Conservation (phyloP, 768 basidiomycete genomes). For the Suillus subaureus region DNA sequence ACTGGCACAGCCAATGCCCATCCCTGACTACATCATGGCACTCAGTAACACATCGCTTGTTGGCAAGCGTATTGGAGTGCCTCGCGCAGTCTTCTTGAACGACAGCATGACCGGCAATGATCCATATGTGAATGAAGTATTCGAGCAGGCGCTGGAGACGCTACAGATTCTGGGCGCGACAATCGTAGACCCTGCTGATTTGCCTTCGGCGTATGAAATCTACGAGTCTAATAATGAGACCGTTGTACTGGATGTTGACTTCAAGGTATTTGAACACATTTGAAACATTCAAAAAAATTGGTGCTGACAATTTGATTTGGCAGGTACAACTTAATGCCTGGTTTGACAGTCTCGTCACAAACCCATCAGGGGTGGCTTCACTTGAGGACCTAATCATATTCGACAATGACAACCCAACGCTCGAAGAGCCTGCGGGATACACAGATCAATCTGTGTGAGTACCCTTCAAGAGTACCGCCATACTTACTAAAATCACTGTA, state of each 20-base stretch:
- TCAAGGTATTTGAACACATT: conserved; percentile 48
- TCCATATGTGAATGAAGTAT: conserved; percentile 36
- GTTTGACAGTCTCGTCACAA: conserved; percentile 45
- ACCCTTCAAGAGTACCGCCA: background rate
- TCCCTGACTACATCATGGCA: conserved; percentile 60
- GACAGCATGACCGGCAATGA: conserved; percentile 29
- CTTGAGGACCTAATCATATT: conserved; percentile 62
- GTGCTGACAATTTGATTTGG: background rate
- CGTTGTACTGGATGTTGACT: conserved; percentile 55
- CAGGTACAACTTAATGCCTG: conserved; percentile 59
- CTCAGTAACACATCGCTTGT: conserved; percentile 48
- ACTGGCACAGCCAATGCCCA: conserved; percentile 47
- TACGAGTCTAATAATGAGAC: conserved; percentile 53
- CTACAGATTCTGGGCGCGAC: conserved; percentile 44
- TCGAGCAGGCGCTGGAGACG: conserved; percentile 42
- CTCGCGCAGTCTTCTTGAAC: conserved; percentile 39
- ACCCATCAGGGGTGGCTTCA: conserved; percentile 60
- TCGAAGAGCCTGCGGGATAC: conserved; percentile 46
- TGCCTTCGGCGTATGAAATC: conserved; percentile 58
- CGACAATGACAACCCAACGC: conserved; percentile 49
- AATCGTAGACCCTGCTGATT: conserved; percentile 64
- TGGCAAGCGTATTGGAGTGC: conserved; percentile 58
- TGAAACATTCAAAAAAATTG: background rate
- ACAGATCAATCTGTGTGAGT: conserved; percentile 36
- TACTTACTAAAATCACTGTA: conserved; percentile 15